Base-by-base conservation (phyloP, 2,329 filamentous ascomycete genomes). In the Xylariaceae sp. region DNA sequence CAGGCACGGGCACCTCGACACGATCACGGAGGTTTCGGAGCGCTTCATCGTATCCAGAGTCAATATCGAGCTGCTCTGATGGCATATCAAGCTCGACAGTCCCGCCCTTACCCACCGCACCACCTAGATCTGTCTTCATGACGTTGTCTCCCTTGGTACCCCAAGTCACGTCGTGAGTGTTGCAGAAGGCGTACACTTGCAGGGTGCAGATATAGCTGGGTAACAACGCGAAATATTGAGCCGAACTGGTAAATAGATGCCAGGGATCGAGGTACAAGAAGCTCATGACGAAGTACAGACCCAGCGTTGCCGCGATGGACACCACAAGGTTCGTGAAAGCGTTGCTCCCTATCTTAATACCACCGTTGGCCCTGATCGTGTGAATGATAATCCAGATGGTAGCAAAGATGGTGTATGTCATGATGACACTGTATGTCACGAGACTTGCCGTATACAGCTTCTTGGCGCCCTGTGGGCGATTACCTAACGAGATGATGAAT, bases 81-180 rank as follows among this genome's bases (percentile, higher is more conserved):
- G 94, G 93, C 91, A 98, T 98, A 62, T 98, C 93, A 5, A 98
- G 77, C 66, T 96, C 89, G 58, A 98, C 93, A 0, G 85, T 88
- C 38, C 75, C 75, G 44, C 86, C 87, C 54, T 86, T 83, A 40
- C 83, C 83, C 6, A 87, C 81, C 11, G 94, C 93, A 5, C 87
- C 83, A 45, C 93, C 93, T 1, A 98, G 82, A 64, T 98, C 94
- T 6, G 87, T 96, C 67, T 88, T 85, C 59, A 93, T 85, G 27
- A 95, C 83, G 67, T 98, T 98, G 76, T 98, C 93, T 46, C 93
- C 93, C 71, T 98, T 98, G 37, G 93, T 98, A 36, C 93, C 93
- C 93, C 93, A 98, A 0, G 91, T 95, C 17, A 98, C 90, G 65
- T 98, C 93, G 78, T 98, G 93, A 0, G 92, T 95, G 72, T 98